Percentiles rank a stretch among this genome's conserved stretches.
phyloP scores from a whole-genome alignment of 2,329 filamentous ascomycete genomes.

The Lasiodiplodia sp. region DNA sequence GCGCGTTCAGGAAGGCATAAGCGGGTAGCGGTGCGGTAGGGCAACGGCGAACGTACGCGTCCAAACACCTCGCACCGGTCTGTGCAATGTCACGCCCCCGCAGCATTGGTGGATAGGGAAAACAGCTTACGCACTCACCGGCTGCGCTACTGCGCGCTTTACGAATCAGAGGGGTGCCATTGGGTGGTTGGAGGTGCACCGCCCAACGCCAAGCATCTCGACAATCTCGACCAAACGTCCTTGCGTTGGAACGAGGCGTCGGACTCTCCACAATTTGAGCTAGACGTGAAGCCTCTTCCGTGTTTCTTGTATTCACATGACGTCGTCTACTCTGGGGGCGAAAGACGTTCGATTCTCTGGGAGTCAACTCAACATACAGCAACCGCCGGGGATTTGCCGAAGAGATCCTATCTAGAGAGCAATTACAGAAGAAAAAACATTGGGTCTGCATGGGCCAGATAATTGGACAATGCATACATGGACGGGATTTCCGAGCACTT shows the following conservation, averaged over 20 bases:
- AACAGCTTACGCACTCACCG: slow-evolving; percentile 27
- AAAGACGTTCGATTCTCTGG: too few species aligned
- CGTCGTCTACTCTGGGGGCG: background rate
- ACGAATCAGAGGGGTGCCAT: background rate
- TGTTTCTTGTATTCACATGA: background rate
- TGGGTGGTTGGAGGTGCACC: background rate
- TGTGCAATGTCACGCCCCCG: background rate
- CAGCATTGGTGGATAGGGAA: background rate
- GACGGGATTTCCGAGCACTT: background rate
- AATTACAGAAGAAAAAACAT: background rate
- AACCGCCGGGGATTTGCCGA: background rate
- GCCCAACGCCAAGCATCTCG: slow-evolving; percentile 1
- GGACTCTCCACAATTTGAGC: background rate
- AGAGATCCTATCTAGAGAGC: background rate
- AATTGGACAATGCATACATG: background rate
- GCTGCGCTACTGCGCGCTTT: background rate
- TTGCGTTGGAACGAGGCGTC: background rate
- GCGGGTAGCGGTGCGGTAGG: background rate
- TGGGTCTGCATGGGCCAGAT: background rate
- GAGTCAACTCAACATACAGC: background rate
- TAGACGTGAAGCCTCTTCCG: background rate
- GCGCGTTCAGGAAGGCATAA: background rate
- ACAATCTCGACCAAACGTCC: slow-evolving; percentile 11
- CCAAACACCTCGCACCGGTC: background rate
- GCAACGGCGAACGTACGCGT: background rate